Base-by-base conservation (phyloP, 169 alveolate genomes). In the Cryptosporidium ubiquitum region DNA sequence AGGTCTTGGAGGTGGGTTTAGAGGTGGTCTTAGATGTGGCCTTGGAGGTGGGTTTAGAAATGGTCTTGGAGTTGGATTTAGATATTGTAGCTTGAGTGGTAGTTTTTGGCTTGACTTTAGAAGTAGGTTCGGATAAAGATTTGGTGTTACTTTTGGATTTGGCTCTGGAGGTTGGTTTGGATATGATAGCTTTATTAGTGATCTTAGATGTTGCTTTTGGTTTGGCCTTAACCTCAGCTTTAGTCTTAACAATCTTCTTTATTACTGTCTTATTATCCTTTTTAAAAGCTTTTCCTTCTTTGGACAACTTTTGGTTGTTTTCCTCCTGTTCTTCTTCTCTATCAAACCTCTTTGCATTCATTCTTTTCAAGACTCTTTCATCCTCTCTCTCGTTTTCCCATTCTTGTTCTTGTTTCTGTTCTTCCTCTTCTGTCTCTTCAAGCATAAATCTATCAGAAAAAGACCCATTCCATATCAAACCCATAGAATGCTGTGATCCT, bases 401-500 rank as follows among this genome's bases (percentile, higher is more conserved):
- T 33, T 55, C 37, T 5, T 20, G 33, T 35, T 12, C 26, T 3
- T 64, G 6, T 33, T 55, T 16, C 2, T 20, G 33, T 35, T 12
- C 26, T 3, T 64, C 52, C 39, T 64, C 49, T 3, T 64, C 47
- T 64, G 10, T 14, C 14, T 64, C 71, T 47, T 47, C 55, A 47
- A 47, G 3, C 23, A 47, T 1, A 3, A n/a, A 31, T 12, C 69
- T 69, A 5, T 42, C 29, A 2, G 51, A 33, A 40, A 33, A 64
- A 5, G 23, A 23, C 4, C 75, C 75, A 44, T 64, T 64, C 89
- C 89, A 79, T 1, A 64, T 49, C 18, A 79, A 40, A 14, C 40
- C 89, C 35, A 79, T 79, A 6, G 89, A 79, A 26, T 79, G 89
- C 40, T 79, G 89, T 18, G 79, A 61, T n/a, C 89, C 89, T 12